These are phyloP conservation scores for Heterotrichella gracilis DNA, from an alignment of 352 stramenopile species.

Conservation along the genomic window DNA sequence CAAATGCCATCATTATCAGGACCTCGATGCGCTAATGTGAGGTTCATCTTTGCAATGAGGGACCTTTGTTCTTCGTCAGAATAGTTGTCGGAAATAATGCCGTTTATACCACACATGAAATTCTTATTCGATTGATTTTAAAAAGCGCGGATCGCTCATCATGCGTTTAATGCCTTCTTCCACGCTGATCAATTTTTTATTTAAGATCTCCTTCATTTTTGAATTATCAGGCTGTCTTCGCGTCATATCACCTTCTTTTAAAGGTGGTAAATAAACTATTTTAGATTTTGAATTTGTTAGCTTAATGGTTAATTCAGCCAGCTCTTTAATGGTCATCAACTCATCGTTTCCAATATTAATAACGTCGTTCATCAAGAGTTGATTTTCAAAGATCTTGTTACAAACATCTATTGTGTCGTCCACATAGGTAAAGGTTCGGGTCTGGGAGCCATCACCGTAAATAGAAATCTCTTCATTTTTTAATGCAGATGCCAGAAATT, in stretches of 20 bases:
- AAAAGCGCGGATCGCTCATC: not conserved
- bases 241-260: not conserved
- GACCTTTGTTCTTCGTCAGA: not conserved
- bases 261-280: slow-evolving; percentile 1
- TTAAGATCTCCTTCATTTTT: not conserved
- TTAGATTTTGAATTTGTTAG: not conserved
- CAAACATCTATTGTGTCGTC: not conserved
- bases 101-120: not conserved
- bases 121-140: not conserved
- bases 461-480: slow-evolving; percentile 1
- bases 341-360: slow-evolving; percentile 1
- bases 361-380: not conserved
- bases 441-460: not conserved
- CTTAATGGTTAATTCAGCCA: not conserved
- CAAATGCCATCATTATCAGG: not conserved
- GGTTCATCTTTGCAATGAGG: not conserved
- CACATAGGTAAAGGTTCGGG: not conserved
- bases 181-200: slow-evolving; percentile 1
- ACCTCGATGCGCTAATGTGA: not conserved
- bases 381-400: not conserved
- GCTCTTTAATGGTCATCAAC: not conserved
- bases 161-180: not conserved
- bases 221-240: not conserved
- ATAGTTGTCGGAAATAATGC: not conserved
- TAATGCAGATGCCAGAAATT: not conserved